Conservation (phyloP, 75 land plant genomes). For the Adiantum capillusveneris region DNA sequence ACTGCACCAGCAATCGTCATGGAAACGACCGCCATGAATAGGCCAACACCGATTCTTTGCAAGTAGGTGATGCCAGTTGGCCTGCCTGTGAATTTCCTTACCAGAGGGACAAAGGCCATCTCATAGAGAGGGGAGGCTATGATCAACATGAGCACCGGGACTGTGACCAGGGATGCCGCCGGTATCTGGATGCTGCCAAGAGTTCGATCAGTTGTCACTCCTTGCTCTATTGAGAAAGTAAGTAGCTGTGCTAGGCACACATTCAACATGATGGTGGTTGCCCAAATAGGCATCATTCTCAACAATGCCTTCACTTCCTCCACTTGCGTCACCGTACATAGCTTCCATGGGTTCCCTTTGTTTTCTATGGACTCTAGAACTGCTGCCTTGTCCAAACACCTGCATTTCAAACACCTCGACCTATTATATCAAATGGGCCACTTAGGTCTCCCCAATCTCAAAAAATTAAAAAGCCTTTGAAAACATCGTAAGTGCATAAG, state of each 20-base stretch:
- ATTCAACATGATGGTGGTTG: neutral
- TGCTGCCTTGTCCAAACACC: slow-evolving; percentile 65
- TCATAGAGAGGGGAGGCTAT: slow-evolving; percentile 49
- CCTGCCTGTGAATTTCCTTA: slow-evolving; percentile 19
- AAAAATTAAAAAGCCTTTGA: too few species aligned
- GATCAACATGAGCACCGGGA: slow-evolving; percentile 40
- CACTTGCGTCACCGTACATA: slow-evolving; percentile 59
- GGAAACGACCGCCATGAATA: too few species aligned
- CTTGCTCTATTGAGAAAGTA: too few species aligned
- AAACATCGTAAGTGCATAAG: too few species aligned
- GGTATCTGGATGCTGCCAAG: neutral
- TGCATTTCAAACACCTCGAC: slow-evolving; percentile 16
- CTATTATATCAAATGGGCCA: too few species aligned
- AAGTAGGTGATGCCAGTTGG: slow-evolving; percentile 9
- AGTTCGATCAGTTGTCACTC: neutral
- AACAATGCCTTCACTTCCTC: slow-evolving; percentile 63
- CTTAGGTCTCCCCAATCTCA: too few species aligned
- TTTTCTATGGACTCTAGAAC: slow-evolving; percentile 14
- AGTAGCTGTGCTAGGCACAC: too few species aligned
- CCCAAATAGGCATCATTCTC: slow-evolving; percentile 43
- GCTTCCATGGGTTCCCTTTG: slow-evolving; percentile 33
- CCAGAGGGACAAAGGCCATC: slow-evolving; percentile 26
- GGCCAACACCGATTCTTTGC: too few species aligned
- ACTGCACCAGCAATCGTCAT: slow-evolving; percentile 13
- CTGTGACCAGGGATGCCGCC: too few species aligned